Percentiles rank a stretch among this genome's conserved stretches.
Conservation (phyloP, 306 rosid species). For the Styphnolobium japonicum region DNA sequence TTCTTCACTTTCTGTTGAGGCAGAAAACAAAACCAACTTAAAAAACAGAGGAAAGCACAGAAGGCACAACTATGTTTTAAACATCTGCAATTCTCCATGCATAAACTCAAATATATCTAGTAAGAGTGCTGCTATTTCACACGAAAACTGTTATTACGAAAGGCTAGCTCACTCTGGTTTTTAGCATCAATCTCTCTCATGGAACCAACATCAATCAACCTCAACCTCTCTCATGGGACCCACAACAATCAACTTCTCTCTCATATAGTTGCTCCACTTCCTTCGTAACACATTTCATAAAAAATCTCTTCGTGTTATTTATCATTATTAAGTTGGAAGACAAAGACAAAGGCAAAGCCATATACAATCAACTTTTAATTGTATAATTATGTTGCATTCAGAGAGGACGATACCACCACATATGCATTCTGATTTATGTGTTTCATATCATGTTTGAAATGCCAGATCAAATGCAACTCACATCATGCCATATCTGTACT, state of each 20-base stretch:
- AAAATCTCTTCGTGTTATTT: too few relatives aligned
- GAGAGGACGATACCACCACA: not conserved
- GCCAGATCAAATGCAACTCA: constrained; percentile 6
- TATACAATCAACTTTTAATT: not conserved
- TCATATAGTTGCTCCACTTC: too few relatives aligned
- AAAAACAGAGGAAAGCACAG: not conserved
- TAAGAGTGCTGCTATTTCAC: too few relatives aligned
- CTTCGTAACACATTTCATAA: too few relatives aligned
- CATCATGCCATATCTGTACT: constrained; percentile 5
- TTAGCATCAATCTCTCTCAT: too few relatives aligned
- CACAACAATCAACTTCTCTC: too few relatives aligned
- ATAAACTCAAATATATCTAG: not conserved
- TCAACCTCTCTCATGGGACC: too few relatives aligned
- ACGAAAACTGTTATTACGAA: too few relatives aligned
- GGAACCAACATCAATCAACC: too few relatives aligned
- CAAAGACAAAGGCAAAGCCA: constrained; percentile 15
- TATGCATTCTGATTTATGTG: not conserved
- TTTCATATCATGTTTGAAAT: not conserved
- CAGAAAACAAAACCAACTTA: constrained; percentile 12
- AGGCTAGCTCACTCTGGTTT: too few relatives aligned
- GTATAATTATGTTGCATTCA: not conserved
- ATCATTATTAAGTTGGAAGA: constrained; percentile 11
- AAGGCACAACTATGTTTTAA: not conserved
- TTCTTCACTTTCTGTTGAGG: constrained; percentile 83
- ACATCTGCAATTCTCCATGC: not conserved